Percentiles rank a stretch among this genome's conserved stretches.
These are phyloP conservation scores for Conidiobolus incongruus DNA, from an alignment of 371 early-diverging fungal genomes.

Conservation along the genomic window DNA sequence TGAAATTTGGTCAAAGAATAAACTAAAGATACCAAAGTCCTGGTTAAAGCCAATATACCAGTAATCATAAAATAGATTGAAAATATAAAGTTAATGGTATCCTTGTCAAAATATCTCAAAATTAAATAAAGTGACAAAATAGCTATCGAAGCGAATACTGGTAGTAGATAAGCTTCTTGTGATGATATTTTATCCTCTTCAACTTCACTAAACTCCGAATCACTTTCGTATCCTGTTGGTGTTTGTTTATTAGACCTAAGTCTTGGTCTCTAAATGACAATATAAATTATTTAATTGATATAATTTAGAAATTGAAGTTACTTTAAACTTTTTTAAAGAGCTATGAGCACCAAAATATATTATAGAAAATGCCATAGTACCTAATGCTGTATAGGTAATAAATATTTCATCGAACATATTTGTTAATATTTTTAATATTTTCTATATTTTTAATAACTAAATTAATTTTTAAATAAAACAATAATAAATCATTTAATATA, in stretches of 20 bases:
- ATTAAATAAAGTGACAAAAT: constrained; percentile 68
- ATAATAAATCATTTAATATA: no score
- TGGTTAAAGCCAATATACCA: constrained; percentile 54
- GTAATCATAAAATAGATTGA: constrained; percentile 71
- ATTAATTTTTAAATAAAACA: no score
- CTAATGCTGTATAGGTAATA: constrained; percentile 69
- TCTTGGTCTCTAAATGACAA: neutral
- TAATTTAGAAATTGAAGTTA: no score
- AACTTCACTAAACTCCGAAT: constrained; percentile 35
- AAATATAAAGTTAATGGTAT: constrained; percentile 62
- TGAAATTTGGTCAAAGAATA: constrained; percentile 20
- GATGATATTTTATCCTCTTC: constrained; percentile 43
- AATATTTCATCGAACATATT: constrained; percentile 19
- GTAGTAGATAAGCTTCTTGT: constrained; percentile 84
- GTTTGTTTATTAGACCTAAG: constrained; percentile 3
- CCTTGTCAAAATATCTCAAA: constrained; percentile 61
- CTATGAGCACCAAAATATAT: constrained; percentile 70
- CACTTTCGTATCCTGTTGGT: constrained; percentile 14
- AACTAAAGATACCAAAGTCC: constrained; percentile 27
- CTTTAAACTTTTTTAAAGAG: constrained; percentile 47
- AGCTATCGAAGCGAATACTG: constrained; percentile 67
- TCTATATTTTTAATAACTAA: no score
- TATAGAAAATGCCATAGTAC: constrained; percentile 67
- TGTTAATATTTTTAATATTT: neutral
- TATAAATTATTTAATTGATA: neutral